Evolutionary conservation across 768 basidiomycete genomes (phyloP).

Genomic region (Naganishia friedmannii): DNA sequence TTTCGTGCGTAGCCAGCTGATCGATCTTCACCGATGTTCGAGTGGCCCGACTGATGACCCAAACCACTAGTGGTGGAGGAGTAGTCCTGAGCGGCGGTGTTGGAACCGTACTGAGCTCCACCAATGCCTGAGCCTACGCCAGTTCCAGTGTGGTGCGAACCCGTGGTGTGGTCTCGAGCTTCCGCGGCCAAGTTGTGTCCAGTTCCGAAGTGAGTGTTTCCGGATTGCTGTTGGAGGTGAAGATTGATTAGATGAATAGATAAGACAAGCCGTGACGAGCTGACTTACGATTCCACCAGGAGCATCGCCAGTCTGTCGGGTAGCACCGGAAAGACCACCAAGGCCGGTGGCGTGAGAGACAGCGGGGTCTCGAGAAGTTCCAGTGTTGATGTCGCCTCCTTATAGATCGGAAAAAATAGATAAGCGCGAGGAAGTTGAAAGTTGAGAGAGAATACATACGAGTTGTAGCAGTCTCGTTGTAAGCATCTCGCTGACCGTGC

Average conservation of each 20-base stretch:
- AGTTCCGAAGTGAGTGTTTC: conserved; percentile 23
- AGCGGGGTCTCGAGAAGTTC: conserved; percentile 11
- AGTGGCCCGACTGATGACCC: conserved; percentile 4
- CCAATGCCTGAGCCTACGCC: conserved; percentile 7
- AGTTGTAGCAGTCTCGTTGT: background rate
- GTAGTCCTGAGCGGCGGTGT: background rate
- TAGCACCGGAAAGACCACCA: background rate
- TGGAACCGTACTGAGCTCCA: conserved; percentile 24
- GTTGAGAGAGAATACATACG: background rate
- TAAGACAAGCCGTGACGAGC: no score
- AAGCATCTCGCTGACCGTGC: conserved; percentile 22
- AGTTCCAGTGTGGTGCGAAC: conserved; percentile 6
- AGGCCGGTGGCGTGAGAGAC: background rate
- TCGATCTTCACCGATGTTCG: conserved; percentile 18
- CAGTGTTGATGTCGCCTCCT: conserved; percentile 21
- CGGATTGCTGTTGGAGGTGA: conserved; percentile 19
- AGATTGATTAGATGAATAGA: background rate
- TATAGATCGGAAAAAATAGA: background rate
- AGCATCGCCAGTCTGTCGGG: conserved; percentile 21
- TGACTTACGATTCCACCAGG: conserved; percentile 27
- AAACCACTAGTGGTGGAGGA: background rate
- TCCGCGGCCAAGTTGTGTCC: conserved; percentile 24
- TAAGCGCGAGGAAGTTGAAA: background rate
- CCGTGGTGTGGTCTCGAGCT: conserved; percentile 21
- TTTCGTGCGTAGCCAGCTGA: conserved; percentile 26